A percentile compares a stretch with the other conserved stretches of the same genome.
Evolutionary conservation across 106 monocot genomes (phyloP).

Genomic region (Phalaenopsis aphrodite): DNA sequence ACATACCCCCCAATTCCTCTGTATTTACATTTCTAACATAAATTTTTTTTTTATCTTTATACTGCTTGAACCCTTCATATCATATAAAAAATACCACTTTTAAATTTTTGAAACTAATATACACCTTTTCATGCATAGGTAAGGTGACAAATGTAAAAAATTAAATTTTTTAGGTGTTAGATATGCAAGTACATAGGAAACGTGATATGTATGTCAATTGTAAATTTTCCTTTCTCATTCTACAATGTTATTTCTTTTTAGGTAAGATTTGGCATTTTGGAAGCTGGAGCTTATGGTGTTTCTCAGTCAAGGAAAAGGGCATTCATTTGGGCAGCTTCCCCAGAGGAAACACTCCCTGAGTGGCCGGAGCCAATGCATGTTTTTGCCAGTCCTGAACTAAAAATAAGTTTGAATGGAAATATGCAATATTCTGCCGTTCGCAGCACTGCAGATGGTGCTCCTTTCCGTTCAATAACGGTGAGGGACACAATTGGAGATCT

Average conservation of each 20-base stretch:
- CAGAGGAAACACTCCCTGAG: conserved; percentile 81
- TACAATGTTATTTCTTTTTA: conserved; percentile 8
- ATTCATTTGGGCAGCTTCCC: conserved; percentile 97
- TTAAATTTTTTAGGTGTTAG: no score
- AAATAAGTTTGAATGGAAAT: conserved; percentile 49
- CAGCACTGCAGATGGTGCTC: conserved; percentile 84
- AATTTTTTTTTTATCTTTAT: no score
- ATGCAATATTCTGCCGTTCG: conserved; percentile 62
- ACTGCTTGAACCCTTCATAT: no score
- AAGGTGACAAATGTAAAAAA: no score
- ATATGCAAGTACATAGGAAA: no score
- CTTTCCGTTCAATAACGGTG: conserved; percentile 83
- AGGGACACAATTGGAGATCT: conserved; percentile 88
- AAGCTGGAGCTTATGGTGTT: conserved; percentile 95
- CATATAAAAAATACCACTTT: no score
- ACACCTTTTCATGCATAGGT: neutral
- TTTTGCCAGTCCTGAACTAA: conserved; percentile 81
- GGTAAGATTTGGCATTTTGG: conserved; percentile 97
- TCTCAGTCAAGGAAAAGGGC: conserved; percentile 97
- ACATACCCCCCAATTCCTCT: no score
- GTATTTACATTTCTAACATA: no score
- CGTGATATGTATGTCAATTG: no score
- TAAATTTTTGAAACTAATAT: neutral
- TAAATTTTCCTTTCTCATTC: neutral
- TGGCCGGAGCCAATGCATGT: conserved; percentile 99